Base-by-base conservation (phyloP, 2,329 filamentous ascomycete genomes). In the Venturia carpophila region DNA sequence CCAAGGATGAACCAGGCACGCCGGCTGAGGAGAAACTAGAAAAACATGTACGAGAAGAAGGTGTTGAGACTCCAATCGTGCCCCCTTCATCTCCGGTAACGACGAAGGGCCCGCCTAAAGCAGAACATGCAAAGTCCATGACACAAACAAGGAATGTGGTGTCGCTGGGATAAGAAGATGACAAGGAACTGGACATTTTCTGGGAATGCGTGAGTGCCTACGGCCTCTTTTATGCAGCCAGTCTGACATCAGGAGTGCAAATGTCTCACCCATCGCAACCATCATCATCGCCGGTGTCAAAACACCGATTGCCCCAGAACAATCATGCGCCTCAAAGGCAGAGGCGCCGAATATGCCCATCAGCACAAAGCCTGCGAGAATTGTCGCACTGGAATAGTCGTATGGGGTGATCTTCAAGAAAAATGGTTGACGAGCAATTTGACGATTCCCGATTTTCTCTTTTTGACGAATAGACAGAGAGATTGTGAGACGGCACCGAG, bases 131-230 rank as follows among this genome's bases (percentile, higher is more conserved):
- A 27, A 3, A 52, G 1, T 17, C 24, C 1, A 21, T 10, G 24
- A 27, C 21, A 52, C 47, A 17, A 3, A 27, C 11, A 3, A 13
- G 2, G 24, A 52, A 17, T 13, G 10, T 11, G 5, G 21, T 52
- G 1, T 27, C 47, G 1, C 47, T 52, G 10, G 13, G 2, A 21
- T 21, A 52, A 27, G 47, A 15, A 13, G 47, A 27, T 21, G 27
- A 27, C 11, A 52, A 52, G 10, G 52, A 58, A 37, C 5, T 58
- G 10, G 27, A 58, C 11, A 56, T 58, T 2, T 58, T 58, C 17
- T 58, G 52, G 52, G 52, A 58, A 58, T 58, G 52, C 19, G 52
- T 58, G 13, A 58, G 52, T 58, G 17, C 15, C 17, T 15, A 34
- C 5, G 19, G 1, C 13, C 17, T 9, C 27, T 24, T 37, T 58